Percentiles rank a stretch among this genome's conserved stretches.
phyloP scores from a whole-genome alignment of 208 protist species.

The Leishmania mexicana region DNA sequence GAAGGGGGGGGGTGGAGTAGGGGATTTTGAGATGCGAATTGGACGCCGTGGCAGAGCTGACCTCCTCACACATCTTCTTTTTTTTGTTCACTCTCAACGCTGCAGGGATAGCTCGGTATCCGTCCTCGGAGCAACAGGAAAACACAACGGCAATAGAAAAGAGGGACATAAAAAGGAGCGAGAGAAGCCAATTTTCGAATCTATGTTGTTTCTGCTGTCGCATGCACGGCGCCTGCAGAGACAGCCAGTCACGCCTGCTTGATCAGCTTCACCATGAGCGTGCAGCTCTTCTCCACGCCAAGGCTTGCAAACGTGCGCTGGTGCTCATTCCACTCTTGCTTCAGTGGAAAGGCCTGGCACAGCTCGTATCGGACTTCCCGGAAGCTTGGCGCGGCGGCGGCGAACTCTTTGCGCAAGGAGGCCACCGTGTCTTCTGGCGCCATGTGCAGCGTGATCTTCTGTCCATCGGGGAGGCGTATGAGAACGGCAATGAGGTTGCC shows the following conservation, averaged over 20 bases:
- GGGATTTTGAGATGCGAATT: background rate
- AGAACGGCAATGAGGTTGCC: constrained; percentile 57
- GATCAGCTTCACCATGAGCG: constrained; percentile 47
- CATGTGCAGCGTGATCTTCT: constrained; percentile 63
- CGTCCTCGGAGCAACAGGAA: background rate
- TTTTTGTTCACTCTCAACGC: background rate
- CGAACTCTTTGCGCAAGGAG: constrained; percentile 66
- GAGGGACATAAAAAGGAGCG: background rate
- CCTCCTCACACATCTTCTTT: background rate
- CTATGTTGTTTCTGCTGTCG: background rate
- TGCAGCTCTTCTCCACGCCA: constrained; percentile 62
- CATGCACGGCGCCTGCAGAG: background rate
- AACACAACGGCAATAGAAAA: background rate
- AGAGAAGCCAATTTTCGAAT: background rate
- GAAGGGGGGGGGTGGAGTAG: background rate
- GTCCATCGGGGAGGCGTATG: constrained; percentile 71
- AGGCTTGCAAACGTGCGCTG: constrained; percentile 59
- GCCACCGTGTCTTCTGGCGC: constrained; percentile 56
- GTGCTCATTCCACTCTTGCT: constrained; percentile 58
- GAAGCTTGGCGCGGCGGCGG: constrained; percentile 53
- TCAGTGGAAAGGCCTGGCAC: constrained; percentile 69
- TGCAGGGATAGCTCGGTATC: background rate
- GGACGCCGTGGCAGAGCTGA: background rate
- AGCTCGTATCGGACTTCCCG: constrained; percentile 59
- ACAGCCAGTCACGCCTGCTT: constrained; percentile 8